phyloP scores from a whole-genome alignment of 75 land plant species.

The Picea sitchensis region DNA sequence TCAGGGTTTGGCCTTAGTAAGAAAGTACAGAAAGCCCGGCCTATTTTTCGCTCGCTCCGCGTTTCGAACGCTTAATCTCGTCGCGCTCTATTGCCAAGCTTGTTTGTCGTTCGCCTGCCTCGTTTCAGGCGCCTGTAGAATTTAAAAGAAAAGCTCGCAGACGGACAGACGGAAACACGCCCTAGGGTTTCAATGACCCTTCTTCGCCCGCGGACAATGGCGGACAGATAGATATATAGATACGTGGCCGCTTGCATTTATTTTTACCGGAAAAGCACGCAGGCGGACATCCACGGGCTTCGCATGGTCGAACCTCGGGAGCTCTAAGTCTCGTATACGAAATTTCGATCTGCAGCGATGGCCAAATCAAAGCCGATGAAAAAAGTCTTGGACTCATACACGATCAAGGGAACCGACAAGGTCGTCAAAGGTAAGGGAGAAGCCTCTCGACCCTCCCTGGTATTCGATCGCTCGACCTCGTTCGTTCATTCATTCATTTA shows the following conservation, averaged over 20 bases:
- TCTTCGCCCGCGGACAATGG: too few species aligned
- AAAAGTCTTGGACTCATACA: constrained; percentile 44
- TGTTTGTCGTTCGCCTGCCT: constrained; percentile 2
- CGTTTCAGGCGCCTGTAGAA: constrained; percentile 8
- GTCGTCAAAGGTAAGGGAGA: constrained; percentile 32
- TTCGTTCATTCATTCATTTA: too few species aligned
- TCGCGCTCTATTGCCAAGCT: neutral
- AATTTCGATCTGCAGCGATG: constrained; percentile 20
- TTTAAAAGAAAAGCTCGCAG: neutral
- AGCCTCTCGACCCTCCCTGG: neutral
- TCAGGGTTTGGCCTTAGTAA: neutral
- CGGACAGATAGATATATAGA: neutral
- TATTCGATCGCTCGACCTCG: neutral
- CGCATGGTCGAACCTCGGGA: neutral
- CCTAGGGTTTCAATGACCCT: neutral
- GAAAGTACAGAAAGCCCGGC: neutral
- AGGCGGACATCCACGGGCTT: neutral
- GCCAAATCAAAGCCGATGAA: constrained; percentile 32
- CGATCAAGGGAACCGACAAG: constrained; percentile 43
- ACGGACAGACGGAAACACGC: neutral
- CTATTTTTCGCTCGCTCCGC: too few species aligned
- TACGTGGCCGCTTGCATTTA: too few species aligned
- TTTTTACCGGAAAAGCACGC: too few species aligned
- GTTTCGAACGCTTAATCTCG: constrained; percentile 1
- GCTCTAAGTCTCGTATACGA: neutral